Conservation (phyloP, 495 filamentous ascomycete species). For the Penicillium flavigenum region DNA sequence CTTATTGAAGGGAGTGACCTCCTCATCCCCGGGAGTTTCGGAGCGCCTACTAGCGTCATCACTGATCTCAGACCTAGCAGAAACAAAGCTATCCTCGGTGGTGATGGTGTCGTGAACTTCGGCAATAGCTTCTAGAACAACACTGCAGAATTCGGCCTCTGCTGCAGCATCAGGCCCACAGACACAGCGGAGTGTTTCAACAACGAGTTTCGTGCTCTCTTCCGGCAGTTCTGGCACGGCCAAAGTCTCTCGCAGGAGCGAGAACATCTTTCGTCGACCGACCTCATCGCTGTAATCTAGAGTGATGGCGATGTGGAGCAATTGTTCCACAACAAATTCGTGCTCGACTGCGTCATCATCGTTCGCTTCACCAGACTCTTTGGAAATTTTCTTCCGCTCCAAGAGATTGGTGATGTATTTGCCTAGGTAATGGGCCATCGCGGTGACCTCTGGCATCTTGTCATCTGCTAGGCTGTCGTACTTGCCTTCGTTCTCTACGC, state of each 20-base stretch:
- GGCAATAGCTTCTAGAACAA: slow-evolving; percentile 89
- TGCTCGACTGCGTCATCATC: slow-evolving; percentile 81
- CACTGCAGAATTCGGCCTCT: slow-evolving; percentile 89
- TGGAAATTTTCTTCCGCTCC: slow-evolving; percentile 58
- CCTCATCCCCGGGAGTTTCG: slow-evolving; percentile 46
- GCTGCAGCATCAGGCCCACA: slow-evolving; percentile 75
- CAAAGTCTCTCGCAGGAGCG: slow-evolving; percentile 78
- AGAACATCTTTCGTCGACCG: slow-evolving; percentile 91
- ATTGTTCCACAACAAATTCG: slow-evolving; percentile 92
- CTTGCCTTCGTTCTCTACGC: slow-evolving; percentile 64
- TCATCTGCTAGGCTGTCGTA: slow-evolving; percentile 75
- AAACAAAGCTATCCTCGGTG: slow-evolving; percentile 85
- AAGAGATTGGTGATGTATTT: slow-evolving; percentile 75
- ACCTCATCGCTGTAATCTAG: slow-evolving; percentile 95
- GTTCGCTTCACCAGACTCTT: slow-evolving; percentile 59
- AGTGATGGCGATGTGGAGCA: slow-evolving; percentile 87
- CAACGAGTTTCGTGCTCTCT: slow-evolving; percentile 82
- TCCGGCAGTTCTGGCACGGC: slow-evolving; percentile 86
- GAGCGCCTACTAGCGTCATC: slow-evolving; percentile 52
- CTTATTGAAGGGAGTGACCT: slow-evolving; percentile 54
- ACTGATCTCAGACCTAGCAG: slow-evolving; percentile 79
- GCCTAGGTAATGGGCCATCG: slow-evolving; percentile 78
- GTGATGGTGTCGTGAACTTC: slow-evolving; percentile 92
- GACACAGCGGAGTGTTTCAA: slow-evolving; percentile 77
- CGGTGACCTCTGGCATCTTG: slow-evolving; percentile 92